Evolutionary conservation across 2,329 filamentous ascomycete genomes (phyloP).

Genomic region (Fusarium avenaceum): DNA sequence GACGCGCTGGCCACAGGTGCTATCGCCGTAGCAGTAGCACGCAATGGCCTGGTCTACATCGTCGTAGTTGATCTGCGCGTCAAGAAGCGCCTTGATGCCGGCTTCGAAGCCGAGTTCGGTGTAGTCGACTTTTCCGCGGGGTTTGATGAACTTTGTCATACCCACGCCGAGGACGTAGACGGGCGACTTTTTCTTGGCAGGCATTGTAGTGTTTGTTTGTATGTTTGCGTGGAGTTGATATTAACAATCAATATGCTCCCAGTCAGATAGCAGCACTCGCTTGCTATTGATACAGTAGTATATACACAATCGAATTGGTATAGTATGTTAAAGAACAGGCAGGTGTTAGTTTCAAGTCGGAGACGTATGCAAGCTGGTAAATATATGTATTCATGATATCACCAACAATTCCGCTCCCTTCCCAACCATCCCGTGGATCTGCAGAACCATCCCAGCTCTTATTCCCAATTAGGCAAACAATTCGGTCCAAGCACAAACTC

Average conservation of each 20-base stretch:
- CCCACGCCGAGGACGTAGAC: conserved; percentile 95
- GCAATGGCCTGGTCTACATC: conserved; percentile 94
- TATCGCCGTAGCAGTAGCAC: conserved; percentile 99
- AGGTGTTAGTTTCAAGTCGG: background rate
- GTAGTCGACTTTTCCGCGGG: conserved; percentile 92
- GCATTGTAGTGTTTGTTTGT: conserved; percentile 55
- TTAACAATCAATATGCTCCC: background rate
- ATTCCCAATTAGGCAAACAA: conserved; percentile 28
- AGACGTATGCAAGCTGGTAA: background rate
- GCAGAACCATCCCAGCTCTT: conserved; percentile 25
- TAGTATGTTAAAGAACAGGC: background rate
- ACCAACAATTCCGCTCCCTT: background rate
- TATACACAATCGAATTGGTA: background rate
- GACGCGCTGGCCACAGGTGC: conserved; percentile 93
- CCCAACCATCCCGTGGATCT: conserved; percentile 13
- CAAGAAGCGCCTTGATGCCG: conserved; percentile 86
- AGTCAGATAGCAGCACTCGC: conserved; percentile 26
- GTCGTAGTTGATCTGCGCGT: conserved; percentile 94
- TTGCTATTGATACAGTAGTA: conserved; percentile 6
- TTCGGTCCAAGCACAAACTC: conserved; percentile 21
- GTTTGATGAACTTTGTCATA: conserved; percentile 99
- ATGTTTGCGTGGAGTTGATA: background rate
- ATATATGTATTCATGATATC: conserved; percentile 28
- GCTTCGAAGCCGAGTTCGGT: conserved; percentile 95
- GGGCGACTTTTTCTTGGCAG: conserved; percentile 64